phyloP scores from a whole-genome alignment of 2,329 filamentous ascomycete species.

The Magnaporthiopsis incrustans region DNA sequence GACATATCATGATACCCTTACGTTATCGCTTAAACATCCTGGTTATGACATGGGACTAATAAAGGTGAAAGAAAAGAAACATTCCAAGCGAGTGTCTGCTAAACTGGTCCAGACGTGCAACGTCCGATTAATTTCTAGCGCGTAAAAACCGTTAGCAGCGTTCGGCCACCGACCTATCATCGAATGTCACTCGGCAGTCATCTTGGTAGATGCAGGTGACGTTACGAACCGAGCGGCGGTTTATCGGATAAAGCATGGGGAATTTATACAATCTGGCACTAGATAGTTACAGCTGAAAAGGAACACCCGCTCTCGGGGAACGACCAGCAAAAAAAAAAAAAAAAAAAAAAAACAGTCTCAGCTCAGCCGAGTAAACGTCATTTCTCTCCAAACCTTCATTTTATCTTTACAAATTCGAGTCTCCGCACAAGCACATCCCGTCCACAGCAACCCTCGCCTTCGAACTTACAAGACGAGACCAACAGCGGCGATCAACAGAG shows the following conservation, averaged over 20 bases:
- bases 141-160: no score
- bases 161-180: no score
- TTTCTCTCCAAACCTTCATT: not conserved
- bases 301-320: not conserved
- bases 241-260: not conserved
- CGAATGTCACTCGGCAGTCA: no score
- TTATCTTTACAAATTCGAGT: not conserved
- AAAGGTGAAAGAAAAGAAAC: not conserved
- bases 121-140: no score
- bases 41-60: no score
- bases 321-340: not conserved
- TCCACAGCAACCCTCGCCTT: not conserved
- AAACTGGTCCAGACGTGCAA: no score
- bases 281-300: not conserved
- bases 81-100: not conserved
- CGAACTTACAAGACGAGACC: slow-evolving; percentile 1
- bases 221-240: no score
- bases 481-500: slow-evolving; percentile 1
- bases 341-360: not conserved
- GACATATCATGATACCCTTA: not conserved
- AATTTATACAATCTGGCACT: not conserved
- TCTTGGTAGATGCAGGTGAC: no score
- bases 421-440: not conserved
- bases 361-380: not conserved
- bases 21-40: no score